A percentile compares a stretch with the other conserved stretches of the same genome.
Evolutionary conservation across 2,329 filamentous ascomycete species (phyloP).

Genomic region (Neofusicoccum ribis): DNA sequence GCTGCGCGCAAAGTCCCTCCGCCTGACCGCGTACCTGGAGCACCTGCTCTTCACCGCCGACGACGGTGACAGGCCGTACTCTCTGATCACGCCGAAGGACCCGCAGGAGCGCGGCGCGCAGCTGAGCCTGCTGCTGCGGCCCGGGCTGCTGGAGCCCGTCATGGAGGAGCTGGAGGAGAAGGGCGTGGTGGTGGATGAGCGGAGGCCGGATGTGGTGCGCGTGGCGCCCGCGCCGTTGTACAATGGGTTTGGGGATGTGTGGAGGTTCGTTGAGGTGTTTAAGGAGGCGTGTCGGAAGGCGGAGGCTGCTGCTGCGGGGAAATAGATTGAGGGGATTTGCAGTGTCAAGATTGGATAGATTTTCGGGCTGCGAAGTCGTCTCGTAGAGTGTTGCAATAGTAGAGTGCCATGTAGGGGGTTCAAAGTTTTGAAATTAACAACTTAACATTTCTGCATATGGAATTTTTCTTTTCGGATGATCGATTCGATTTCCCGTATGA

Average conservation of each 20-base stretch:
- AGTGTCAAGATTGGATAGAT: too few relatives aligned
- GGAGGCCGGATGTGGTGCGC: conserved; percentile 81
- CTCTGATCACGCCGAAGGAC: conserved; percentile 69
- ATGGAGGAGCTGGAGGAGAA: conserved; percentile 63
- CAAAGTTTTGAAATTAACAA: too few relatives aligned
- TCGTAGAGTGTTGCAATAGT: too few relatives aligned
- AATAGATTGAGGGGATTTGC: neutral
- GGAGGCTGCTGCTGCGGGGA: neutral
- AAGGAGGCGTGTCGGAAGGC: conserved; percentile 18
- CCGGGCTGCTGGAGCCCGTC: conserved; percentile 70
- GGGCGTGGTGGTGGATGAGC: conserved; percentile 77
- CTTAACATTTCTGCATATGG: too few relatives aligned
- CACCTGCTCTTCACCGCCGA: conserved; percentile 52
- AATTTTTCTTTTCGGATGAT: too few relatives aligned
- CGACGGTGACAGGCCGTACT: conserved; percentile 39
- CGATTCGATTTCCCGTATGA: too few relatives aligned
- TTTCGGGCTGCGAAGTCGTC: too few relatives aligned
- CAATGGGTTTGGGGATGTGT: conserved; percentile 75
- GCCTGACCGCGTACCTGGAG: conserved; percentile 76
- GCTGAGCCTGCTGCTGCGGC: conserved; percentile 69
- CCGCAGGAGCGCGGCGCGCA: conserved; percentile 73
- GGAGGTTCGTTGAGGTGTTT: conserved; percentile 47
- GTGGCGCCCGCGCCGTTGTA: conserved; percentile 84
- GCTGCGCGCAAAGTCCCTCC: conserved; percentile 69
- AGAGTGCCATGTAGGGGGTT: too few relatives aligned